Base-by-base conservation (phyloP, 257 asterid species). In the Lithospermum erythrorhizon region DNA sequence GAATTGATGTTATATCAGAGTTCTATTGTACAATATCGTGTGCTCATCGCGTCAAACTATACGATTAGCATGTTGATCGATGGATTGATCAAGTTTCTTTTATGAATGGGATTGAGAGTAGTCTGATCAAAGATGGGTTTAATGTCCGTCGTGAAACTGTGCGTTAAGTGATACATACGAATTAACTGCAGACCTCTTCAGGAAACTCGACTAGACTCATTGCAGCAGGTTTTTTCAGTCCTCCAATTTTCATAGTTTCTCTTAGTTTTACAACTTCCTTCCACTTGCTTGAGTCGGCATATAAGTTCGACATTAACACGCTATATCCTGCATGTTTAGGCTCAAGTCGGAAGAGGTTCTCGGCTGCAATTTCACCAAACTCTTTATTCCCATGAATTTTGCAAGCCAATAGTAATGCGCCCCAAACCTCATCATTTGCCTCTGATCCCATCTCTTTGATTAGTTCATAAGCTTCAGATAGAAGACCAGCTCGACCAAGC, bases 201-300 rank as follows among this genome's bases (percentile, higher is more conserved):
- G 17, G 49, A 41, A 41, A 41, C 49, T 41, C 49, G 18, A 41
- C 49, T 41, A 41, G 18, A 3, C 49, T 41, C 4, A 14, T 11
- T 8, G 49, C 49, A 41, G 18, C 49, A 41, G 4, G 65, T 55
- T 64, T 70, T 59, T 49, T 64, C 9, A 70, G 29, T 0, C 70
- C 70, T 58, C 60, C 56, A 37, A 54, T 61, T 59, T 64, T 59
- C 74, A 70, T 70, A 65, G 60, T 51, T 2, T 65, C 66, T 59
- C 74, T 64, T 45, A 70, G 65, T 64, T 57, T 59, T 14, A 54
- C 55, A 3, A 70, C 69, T 52, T 70, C 70, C 9, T 32, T 52
- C 74, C 74, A 70, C 66, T 53, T 70, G 6, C 66, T 65, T 18
- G 65, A 45, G n/a, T 51, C 65, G 13, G 74, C 70, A 24, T 70